Evolutionary conservation across 1,139 yeast genomes (phyloP).

Genomic region (Hansenula anomala): DNA sequence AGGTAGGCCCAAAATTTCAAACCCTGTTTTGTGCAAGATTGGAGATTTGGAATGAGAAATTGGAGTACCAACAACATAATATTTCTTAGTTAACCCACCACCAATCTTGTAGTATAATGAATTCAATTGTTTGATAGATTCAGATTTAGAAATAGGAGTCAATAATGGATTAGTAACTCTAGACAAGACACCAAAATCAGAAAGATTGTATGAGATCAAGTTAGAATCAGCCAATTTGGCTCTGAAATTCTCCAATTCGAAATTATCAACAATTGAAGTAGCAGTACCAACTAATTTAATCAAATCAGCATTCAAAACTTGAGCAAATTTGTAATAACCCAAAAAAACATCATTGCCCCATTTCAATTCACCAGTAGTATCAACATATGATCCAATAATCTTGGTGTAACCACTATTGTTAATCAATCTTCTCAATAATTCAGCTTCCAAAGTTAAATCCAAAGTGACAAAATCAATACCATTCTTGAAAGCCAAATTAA

Average conservation of each 20-base stretch:
- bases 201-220: slow-evolving; percentile 80
- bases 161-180: slow-evolving; percentile 68
- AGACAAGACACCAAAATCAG: slow-evolving; percentile 70
- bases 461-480: slow-evolving; percentile 55
- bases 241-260: slow-evolving; percentile 67
- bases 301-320: slow-evolving; percentile 61
- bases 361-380: slow-evolving; percentile 42
- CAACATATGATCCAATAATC: slow-evolving; percentile 81
- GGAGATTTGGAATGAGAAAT: slow-evolving; percentile 88
- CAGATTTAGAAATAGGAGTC: slow-evolving; percentile 87
- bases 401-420: slow-evolving; percentile 55
- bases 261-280: slow-evolving; percentile 56
- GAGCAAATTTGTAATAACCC: slow-evolving; percentile 77
- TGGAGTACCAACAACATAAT: slow-evolving; percentile 80
- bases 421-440: slow-evolving; percentile 34
- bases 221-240: slow-evolving; percentile 45
- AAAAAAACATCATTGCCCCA: slow-evolving; percentile 57
- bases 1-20: slow-evolving; percentile 71
- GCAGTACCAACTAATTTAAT: slow-evolving; percentile 87
- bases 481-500: slow-evolving; percentile 61
- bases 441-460: slow-evolving; percentile 39
- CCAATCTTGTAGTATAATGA: slow-evolving; percentile 52
- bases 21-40: slow-evolving; percentile 73
- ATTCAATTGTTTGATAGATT: slow-evolving; percentile 60
- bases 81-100: slow-evolving; percentile 48